These are phyloP conservation scores for Rachicladosporium sp. DNA, from an alignment of 2,329 filamentous ascomycete species.

Conservation along the genomic window DNA sequence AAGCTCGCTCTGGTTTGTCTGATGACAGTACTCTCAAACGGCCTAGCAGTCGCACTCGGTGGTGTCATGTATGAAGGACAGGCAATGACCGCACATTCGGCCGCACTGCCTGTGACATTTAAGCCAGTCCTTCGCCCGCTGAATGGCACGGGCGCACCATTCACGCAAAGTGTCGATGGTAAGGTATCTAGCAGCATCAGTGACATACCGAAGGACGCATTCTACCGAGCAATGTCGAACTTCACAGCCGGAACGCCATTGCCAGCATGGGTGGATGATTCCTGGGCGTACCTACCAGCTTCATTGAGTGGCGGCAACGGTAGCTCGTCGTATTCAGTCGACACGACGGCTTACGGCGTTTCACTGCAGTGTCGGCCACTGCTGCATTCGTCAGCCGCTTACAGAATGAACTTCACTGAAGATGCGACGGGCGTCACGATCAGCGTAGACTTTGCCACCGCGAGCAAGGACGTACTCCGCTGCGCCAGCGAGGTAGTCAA, in stretches of 20 bases:
- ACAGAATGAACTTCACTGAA: too few relatives aligned
- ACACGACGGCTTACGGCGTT: not conserved
- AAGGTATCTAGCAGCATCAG: constrained; percentile 17
- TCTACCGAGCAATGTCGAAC: constrained; percentile 36
- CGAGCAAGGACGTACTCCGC: too few relatives aligned
- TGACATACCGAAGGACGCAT: constrained; percentile 24
- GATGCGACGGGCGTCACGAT: too few relatives aligned
- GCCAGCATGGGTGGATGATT: constrained; percentile 37
- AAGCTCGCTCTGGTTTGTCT: constrained; percentile 36
- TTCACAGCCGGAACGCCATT: constrained; percentile 30
- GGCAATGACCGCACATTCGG: constrained; percentile 3
- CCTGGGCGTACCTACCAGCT: constrained; percentile 38
- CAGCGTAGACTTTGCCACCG: too few relatives aligned
- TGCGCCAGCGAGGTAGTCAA: too few relatives aligned
- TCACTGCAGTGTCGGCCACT: not conserved
- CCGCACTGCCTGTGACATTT: constrained; percentile 9
- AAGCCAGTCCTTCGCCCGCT: not conserved
- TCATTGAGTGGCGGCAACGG: constrained; percentile 3
- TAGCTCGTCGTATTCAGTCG: not conserved
- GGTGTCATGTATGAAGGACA: constrained; percentile 37
- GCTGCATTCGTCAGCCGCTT: not conserved
- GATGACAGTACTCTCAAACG: constrained; percentile 38
- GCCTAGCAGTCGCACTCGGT: constrained; percentile 41
- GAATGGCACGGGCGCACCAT: not conserved
- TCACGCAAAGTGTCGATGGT: constrained; percentile 1